Evolutionary conservation across 345 rosid species (phyloP), one percentile per base, ranked within the genome.

Genomic region (Dipteronia dyeriana): DNA sequence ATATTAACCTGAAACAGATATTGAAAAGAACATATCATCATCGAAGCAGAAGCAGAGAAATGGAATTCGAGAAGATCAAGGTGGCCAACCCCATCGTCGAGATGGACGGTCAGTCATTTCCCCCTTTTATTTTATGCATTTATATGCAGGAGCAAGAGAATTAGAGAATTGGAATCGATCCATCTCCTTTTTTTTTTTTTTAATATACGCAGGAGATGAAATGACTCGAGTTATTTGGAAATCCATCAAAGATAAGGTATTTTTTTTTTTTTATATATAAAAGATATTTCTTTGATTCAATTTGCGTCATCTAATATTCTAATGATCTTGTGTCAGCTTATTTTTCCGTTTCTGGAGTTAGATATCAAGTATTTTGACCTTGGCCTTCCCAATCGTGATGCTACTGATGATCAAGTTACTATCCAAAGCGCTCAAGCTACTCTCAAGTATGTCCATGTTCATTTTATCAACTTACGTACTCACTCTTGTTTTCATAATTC

Each of bases 221-320:
- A 90, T 90, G 94, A 89, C 94, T 56, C 87, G 90, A 59, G 85
- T 90, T 64, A 81, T 90, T 78, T 90, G 94, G 92, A 83, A 88
- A 73, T 85, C 80, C 47, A 88, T 90, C 41, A 90, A 90, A 82
- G 86, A 90, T 26, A 88, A 90, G 91, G 92, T 87, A 31, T 69
- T 25, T 23, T 2, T 20, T n/a, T n/a, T 34, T 66, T 62, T 0
- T 25, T 5, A 47, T 13, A 20, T 13, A 0, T 7, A 26, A 9
- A 45, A 9, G 13, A 7, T 16, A 17, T 39, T 49, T 3, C 7
- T 25, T 45, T 45, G 12, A 45, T 56, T 19, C 31, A 17, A 26
- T 47, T 26, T 29, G 22, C 43, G 23, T 61, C 79, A 25, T 31
- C 1, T 29, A 23, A 54, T 67, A 10, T 7, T 31, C n/a, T n/a